Base-by-base conservation (phyloP, 768 basidiomycete species). In the Mycena pura region DNA sequence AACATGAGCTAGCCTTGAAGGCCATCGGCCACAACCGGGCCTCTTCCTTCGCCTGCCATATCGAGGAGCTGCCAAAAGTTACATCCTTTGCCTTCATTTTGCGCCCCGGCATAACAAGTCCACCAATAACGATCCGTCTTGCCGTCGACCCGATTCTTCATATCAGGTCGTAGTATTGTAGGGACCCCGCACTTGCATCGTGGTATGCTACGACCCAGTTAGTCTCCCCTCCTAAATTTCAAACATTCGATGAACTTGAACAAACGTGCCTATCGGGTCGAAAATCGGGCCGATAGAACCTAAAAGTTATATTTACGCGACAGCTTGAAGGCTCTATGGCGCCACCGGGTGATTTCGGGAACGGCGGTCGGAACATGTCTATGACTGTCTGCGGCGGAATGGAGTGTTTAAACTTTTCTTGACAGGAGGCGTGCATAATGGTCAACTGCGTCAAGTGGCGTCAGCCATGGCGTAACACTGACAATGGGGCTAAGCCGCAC, bases 401-500 rank as follows among this genome's bases (percentile, higher is more conserved):
- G 5, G 86, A 82, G 64, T 93, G 91, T 67, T 94, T 94, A 76
- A 90, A 94, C 38, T 78, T 79, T 69, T 94, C 92, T 78, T 94
- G 92, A 59, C 88, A 89, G 15, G 87, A 85, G 2, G 92, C 90
- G 66, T 94, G 93, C 92, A 94, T 94, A 57, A 94, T 92, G n/a
- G 82, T 82, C 32, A 94, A 78, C 91, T 93, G 24, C 49, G 34
- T n/a, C n/a, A n/a, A 44, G 24, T 45, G 5, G 57, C 47, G 10
- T 36, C 24, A 53, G 38, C 31, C 41, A 55, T 47, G 47, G 17
- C 50, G n/a, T n/a, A n/a, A n/a, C n/a, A 24, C 60, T 15, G 6
- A 49, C 48, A 31, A 59, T 6, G 21, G 27, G 38, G 45, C 27
- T 56, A 25, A 17, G 39, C 74, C 83, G 45, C 65, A 92, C 92